Percentiles rank a stretch among this genome's conserved stretches.
These are phyloP conservation scores for Elongisporangium senticosum DNA, from an alignment of 352 stramenopile genomes.

Conservation along the genomic window DNA sequence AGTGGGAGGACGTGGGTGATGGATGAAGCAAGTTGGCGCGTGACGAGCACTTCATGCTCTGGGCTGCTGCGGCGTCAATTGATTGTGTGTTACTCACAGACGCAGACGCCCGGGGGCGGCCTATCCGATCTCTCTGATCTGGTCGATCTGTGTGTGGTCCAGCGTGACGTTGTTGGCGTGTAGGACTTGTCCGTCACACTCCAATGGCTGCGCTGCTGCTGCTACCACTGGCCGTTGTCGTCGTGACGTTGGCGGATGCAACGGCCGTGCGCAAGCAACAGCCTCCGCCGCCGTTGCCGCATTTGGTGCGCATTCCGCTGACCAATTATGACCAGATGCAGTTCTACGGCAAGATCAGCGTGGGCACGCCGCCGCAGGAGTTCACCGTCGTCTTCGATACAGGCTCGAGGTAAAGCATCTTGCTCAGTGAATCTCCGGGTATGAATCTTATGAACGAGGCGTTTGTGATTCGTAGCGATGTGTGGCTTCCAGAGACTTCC, in stretches of 20 bases:
- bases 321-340: slow-evolving; percentile 76
- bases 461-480: slow-evolving; percentile 27
- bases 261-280: not conserved
- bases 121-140: not conserved
- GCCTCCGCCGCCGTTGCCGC: not conserved
- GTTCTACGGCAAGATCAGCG: slow-evolving; percentile 54
- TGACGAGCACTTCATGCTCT: not conserved
- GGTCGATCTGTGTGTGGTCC: not conserved
- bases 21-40: not conserved
- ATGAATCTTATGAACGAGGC: not conserved
- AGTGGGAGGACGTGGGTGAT: not conserved
- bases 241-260: not conserved
- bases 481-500: slow-evolving; percentile 41
- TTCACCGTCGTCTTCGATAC: slow-evolving; percentile 81
- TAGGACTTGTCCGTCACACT: not conserved
- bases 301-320: slow-evolving; percentile 53
- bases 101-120: too few relatives aligned
- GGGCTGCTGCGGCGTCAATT: too few relatives aligned
- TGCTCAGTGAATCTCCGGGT: not conserved
- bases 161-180: not conserved
- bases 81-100: not conserved
- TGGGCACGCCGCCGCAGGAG: slow-evolving; percentile 53
- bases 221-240: not conserved
- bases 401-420: slow-evolving; percentile 31
- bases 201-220: not conserved